Evolutionary conservation across 2,329 filamentous ascomycete species (phyloP), one percentile per base, ranked within the genome.

Genomic region (Ilyonectria destructans): DNA sequence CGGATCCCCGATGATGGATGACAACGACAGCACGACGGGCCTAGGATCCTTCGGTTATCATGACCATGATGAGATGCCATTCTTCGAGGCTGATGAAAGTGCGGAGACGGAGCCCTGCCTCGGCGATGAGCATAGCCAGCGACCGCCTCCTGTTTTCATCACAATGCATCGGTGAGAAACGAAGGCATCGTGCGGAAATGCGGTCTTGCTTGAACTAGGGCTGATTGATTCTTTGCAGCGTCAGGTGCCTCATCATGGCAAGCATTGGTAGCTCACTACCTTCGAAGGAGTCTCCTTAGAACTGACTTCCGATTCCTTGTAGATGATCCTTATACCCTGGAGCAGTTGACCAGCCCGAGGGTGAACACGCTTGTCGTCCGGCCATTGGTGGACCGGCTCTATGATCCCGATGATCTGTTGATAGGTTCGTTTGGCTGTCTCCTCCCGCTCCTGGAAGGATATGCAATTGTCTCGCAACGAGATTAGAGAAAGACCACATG

Each of bases 351-450:
- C 70, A 88, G 88, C 69, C 90, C 90, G 3, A 85, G 90, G 26
- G 88, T 92, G 83, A 92, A 92, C 72, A 84, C 86, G 23, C 81
- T 89, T 19, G 85, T 92, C 51, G 88, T 92, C 3, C 85, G 90
- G 55, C 90, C 91, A 2, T 81, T 92, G 13, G 89, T 92, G 9
- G 89, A 92, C 70, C 86, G 88, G 40, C 82, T 92, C 0, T 92
- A 91, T 77, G 86, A 89, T 64, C 84, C 86, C 37, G 84, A 89
- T 31, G 90, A 92, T 79, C 85, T 90, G 29, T 91, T 89, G 0
- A 84, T 90, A 59, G 83, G 87, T 88, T 17, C 6, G 40, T 17
- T 8, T 9, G 31, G 7, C 2, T 43, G n/a, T n/a, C 29, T 33
- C 19, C 17, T 15, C 10, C 49, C 49, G 4, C 26, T 10, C 21